Percentiles rank a stretch among this genome's conserved stretches.
These are phyloP conservation scores for Clonostachys byssicola DNA, from an alignment of 2,329 filamentous ascomycete species.

Conservation along the genomic window DNA sequence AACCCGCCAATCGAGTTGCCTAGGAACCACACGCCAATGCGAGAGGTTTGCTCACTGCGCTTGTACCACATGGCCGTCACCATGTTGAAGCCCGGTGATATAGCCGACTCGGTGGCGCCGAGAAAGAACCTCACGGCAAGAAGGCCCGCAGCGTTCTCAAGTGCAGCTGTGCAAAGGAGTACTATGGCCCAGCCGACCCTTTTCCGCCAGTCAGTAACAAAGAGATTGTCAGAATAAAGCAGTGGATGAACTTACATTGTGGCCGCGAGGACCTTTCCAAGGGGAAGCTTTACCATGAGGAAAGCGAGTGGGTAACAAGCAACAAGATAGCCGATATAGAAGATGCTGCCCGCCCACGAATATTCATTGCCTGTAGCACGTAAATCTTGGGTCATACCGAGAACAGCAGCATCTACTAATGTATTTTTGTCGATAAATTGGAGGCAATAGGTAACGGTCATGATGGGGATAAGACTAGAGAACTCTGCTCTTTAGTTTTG, in stretches of 20 bases:
- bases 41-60: conserved; percentile 20
- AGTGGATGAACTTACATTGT: too few relatives aligned
- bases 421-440: conserved; percentile 51
- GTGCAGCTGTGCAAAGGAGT: background rate
- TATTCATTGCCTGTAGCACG: conserved; percentile 42
- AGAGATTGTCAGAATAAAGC: too few relatives aligned
- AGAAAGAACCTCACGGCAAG: conserved; percentile 11
- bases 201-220: too few relatives aligned
- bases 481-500: too few relatives aligned
- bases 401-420: conserved; percentile 43
- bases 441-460: background rate
- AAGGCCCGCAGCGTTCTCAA: conserved; percentile 8
- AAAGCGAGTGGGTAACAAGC: conserved; percentile 15
- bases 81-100: conserved; percentile 15
- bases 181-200: too few relatives aligned
- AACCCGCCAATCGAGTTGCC: conserved; percentile 9
- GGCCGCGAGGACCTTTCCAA: too few relatives aligned
- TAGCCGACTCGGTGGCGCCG: conserved; percentile 11
- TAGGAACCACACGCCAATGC: conserved; percentile 14
- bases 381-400: conserved; percentile 41
- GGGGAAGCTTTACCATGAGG: too few relatives aligned
- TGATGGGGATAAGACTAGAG: background rate
- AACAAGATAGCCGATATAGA: conserved; percentile 45
- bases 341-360: conserved; percentile 43
- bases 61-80: conserved; percentile 17